Base-by-base conservation (phyloP, 768 basidiomycete genomes). In the Cystobasidiopsis lactophilus region DNA sequence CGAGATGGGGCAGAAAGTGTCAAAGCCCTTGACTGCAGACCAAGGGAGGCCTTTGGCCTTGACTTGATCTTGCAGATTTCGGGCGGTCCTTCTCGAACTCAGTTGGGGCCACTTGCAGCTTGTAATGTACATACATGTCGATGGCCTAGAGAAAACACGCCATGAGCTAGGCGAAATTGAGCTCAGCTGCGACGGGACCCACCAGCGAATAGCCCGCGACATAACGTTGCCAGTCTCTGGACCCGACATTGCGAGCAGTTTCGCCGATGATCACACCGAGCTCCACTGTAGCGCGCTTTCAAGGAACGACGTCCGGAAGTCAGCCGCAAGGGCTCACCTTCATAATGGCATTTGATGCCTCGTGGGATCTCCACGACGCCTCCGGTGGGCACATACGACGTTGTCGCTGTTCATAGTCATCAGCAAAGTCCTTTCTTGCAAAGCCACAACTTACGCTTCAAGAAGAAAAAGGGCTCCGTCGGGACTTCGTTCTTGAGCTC, bases 381-480 rank as follows among this genome's bases (percentile, higher is more conserved):
- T 0, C 82, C 83, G 16, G 77, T 76, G 21, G 70, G 62, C 23
- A 95, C 63, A 63, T 89, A 96, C 63, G 81, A 85, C 13, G 80
- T 78, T 3, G 93, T 96, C 7, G 29, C 45, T 47, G 11, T 27
- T 47, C 4, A 47, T 11, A 14, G 14, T 26, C 24, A 19, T 21
- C 19, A 21, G 26, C 19, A 43, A 19, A 7, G 19, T 27, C 21
- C 11, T 21, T 43, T n/a, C 7, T 43, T 11, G 7, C 41, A 43
- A 19, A 21, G 19, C 21, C 7, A n/a, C 23, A 26, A 7, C 45
- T 9, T 47, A 47, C 45, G 93, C 68, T 98, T 98, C 26, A 96
- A 69, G 72, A 98, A 98, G 75, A 95, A 89, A 73, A 98, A 95
- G 0, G 93, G 93, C 64, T 95, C 89, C 65, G 78, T 82, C 0